Conservation (phyloP, 163 green algal genomes). For the Volvox carteri region DNA sequence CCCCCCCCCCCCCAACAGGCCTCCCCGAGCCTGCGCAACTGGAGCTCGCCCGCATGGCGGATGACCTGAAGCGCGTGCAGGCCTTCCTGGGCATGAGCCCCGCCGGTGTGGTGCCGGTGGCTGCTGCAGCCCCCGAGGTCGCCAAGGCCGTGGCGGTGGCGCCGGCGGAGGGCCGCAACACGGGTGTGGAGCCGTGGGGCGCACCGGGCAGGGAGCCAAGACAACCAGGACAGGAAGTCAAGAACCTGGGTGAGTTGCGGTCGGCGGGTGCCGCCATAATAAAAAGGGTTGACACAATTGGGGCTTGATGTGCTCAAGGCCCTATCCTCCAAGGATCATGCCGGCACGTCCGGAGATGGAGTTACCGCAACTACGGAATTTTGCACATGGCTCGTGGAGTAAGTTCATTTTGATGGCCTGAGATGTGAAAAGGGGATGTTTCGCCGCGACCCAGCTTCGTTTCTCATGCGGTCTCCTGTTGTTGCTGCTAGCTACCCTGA, state of each 20-base stretch:
- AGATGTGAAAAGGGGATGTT: too few relatives aligned
- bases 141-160: background rate
- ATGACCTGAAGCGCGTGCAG: constrained; percentile 43
- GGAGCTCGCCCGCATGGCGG: constrained; percentile 23
- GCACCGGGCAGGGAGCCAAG: constrained; percentile 15
- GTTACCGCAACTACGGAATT: too few relatives aligned
- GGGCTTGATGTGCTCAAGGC: too few relatives aligned
- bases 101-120: background rate
- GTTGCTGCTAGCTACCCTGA: too few relatives aligned
- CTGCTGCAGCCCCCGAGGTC: background rate
- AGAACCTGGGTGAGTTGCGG: constrained; percentile 11
- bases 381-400: too few relatives aligned
- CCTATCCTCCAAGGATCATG: too few relatives aligned
- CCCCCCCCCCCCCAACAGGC: background rate
- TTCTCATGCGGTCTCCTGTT: too few relatives aligned
- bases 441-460: too few relatives aligned
- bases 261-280: too few relatives aligned
- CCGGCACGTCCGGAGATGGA: too few relatives aligned
- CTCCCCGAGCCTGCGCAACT: background rate
- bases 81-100: constrained; percentile 20
- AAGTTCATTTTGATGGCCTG: too few relatives aligned
- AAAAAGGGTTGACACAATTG: too few relatives aligned
- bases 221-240: constrained; percentile 25
- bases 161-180: constrained; percentile 6
- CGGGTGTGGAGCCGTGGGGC: constrained; percentile 34